Conservation (phyloP, 768 basidiomycete genomes). For the Scleroderma bovista region DNA sequence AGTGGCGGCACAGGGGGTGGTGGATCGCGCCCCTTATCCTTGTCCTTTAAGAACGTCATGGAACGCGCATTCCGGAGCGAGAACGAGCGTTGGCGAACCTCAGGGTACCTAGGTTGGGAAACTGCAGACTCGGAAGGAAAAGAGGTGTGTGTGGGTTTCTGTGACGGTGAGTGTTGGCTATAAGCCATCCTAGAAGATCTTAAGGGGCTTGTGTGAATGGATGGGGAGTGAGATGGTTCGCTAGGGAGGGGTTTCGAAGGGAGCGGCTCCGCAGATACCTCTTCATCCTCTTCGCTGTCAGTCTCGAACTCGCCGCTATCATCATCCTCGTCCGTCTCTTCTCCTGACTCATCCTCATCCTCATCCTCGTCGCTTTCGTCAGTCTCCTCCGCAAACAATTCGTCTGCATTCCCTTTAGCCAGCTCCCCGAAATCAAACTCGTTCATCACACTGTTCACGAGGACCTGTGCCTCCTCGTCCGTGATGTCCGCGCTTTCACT, state of each 20-base stretch:
- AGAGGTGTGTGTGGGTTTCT: not conserved
- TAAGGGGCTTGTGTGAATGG: not conserved
- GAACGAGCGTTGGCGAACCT: constrained; percentile 28
- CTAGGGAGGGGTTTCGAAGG: not conserved
- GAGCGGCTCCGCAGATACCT: constrained; percentile 8
- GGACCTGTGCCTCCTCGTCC: constrained; percentile 75
- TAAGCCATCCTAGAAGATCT: not conserved
- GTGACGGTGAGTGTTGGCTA: too few species aligned
- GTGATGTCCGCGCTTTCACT: constrained; percentile 52
- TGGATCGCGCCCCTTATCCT: constrained; percentile 32
- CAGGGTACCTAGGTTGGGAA: constrained; percentile 1
- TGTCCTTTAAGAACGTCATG: constrained; percentile 27
- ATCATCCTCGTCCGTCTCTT: constrained; percentile 34
- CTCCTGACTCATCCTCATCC: constrained; percentile 35
- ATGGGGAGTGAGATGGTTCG: not conserved
- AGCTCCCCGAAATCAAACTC: constrained; percentile 82
- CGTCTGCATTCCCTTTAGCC: constrained; percentile 71
- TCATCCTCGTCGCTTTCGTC: too few species aligned
- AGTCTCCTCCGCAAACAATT: constrained; percentile 70
- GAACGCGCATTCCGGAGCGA: constrained; percentile 47
- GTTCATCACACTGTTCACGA: constrained; percentile 76
- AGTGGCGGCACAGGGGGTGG: constrained; percentile 39
- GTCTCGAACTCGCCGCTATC: constrained; percentile 36
- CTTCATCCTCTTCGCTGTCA: constrained; percentile 10
- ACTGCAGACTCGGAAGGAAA: constrained; percentile 1